Base-by-base conservation (phyloP, 2,329 filamentous ascomycete species). In the Periconia macrospinosa region DNA sequence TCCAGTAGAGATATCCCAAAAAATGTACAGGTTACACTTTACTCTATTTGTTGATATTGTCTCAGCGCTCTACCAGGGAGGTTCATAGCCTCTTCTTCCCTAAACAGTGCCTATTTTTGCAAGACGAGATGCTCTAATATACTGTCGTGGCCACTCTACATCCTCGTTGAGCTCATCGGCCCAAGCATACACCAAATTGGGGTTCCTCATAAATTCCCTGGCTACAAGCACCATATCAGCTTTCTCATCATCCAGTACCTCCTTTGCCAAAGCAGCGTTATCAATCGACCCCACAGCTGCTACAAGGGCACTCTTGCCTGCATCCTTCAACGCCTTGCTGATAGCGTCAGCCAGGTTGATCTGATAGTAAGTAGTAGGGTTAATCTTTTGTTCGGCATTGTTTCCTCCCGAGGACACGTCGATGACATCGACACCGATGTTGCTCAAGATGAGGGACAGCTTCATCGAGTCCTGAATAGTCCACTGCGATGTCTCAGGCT, bases 271-370 rank as follows among this genome's bases (percentile, higher is more conserved):
- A 30, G 78, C 70, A 0, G 78, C 74, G 51, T 80, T 74, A 1
- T 76, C 79, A 55, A 81, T 80, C 41, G 78, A 58, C 1, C 78
- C 79, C 3, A 81, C 79, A 11, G 77, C 78, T 13, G 78, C 79
- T n/a, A 81, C 72, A n/a, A 80, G 63, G 7, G 79, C 72, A 10
- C 60, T 58, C 23, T 70, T 72, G 1, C 72, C 71, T 9, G 20
- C 35, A 13, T 54, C 33, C 23, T 48, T 45, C 14, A 59, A 20
- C n/a, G 66, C 67, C 77, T 83, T 48, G 11, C 52, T 47, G 41
- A 81, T 71, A 44, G 71, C 63, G 1, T 67, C 69, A 0, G 78
- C 78, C 18, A 80, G 72, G 48, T 75, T 72, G 35, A 73, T 73
- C 55, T 81, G 77, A 55, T 80, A 81, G 47, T 78, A 74, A 6